Evolutionary conservation across 108 stramenopile species (phyloP).

Genomic region (Asterionellopsis glacialis): DNA sequence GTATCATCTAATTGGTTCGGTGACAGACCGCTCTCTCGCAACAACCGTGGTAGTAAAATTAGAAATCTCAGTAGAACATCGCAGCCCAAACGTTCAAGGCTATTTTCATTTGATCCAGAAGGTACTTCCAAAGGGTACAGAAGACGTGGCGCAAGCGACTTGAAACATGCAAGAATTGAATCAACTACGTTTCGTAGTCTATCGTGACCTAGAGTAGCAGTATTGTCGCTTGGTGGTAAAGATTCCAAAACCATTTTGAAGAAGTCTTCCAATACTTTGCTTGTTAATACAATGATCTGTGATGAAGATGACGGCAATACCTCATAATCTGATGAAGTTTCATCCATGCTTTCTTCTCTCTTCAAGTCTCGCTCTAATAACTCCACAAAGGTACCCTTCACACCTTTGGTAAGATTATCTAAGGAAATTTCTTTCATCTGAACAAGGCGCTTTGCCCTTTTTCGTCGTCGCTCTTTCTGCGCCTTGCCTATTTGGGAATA

Average conservation of each 20-base stretch:
- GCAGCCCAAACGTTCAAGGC: constrained; percentile 7
- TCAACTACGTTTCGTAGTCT: constrained; percentile 2
- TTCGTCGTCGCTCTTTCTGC: constrained; percentile 14
- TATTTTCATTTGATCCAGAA: constrained; percentile 6
- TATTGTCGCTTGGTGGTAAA: too few species aligned
- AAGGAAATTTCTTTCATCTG: constrained; percentile 22
- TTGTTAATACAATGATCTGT: not conserved
- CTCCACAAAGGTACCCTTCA: constrained; percentile 28
- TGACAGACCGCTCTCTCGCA: constrained; percentile 20
- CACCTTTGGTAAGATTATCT: constrained; percentile 26
- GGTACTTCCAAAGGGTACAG: not conserved
- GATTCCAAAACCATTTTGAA: not conserved
- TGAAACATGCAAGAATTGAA: not conserved
- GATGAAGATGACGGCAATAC: not conserved
- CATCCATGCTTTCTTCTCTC: constrained; percentile 1
- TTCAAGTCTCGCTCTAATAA: constrained; percentile 7
- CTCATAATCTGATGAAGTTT: not conserved
- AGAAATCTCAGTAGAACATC: constrained; percentile 33
- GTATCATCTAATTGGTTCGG: constrained; percentile 19
- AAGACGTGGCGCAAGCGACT: not conserved
- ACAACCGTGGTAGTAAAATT: constrained; percentile 28
- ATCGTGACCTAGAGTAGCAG: not conserved
- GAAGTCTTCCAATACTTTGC: not conserved
- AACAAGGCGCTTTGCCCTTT: constrained; percentile 12
- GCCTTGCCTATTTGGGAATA: constrained; percentile 1